Evolutionary conservation across 768 basidiomycete species (phyloP), one percentile per base, ranked within the genome.

Genomic region (Polyporus arcularius): DNA sequence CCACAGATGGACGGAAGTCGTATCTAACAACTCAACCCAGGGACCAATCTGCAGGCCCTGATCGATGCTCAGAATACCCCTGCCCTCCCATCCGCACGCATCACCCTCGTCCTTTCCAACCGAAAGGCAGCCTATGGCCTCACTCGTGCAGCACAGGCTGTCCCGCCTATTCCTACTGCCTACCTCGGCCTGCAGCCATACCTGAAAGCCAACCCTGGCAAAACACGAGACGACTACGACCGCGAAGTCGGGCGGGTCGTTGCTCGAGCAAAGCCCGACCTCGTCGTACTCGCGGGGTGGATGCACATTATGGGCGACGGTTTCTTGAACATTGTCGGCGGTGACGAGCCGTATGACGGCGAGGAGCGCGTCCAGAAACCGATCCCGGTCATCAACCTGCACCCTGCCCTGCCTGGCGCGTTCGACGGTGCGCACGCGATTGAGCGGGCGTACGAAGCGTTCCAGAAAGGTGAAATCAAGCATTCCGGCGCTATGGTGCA

Each of bases 211-310:
- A 79, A 90, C 69, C 85, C 88, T 0, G 85, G 83, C 26, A 85
- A 85, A 65, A 90, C 91, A 4, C 79, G 96, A 18, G 77, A 83
- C 48, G 92, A 96, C 70, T 98, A 97, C 74, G 96, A 96, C 70
- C 75, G 78, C 2, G 90, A 92, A 70, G 82, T 96, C 1, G 93
- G 92, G 8, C 75, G 82, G 35, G 80, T 85, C 54, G 85, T 94
- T 4, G 68, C 90, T 5, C 70, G 74, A 28, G 83, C 78, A 18
- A 74, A 76, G 35, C 96, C 96, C 0, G 92, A 98, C 73, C 72
- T 96, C 28, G 84, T 98, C 50, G 91, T 98, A 7, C 81, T 98
- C n/a, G 97, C 96, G 0, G 97, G 97, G 0, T 99, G 94, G 93
- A 98, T 99, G 96, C 96, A 98, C 69, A 92, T 98, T 68, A 81